phyloP scores from a whole-genome alignment of 192 early-diverging fungal species.

The Umbelopsis sp. region DNA sequence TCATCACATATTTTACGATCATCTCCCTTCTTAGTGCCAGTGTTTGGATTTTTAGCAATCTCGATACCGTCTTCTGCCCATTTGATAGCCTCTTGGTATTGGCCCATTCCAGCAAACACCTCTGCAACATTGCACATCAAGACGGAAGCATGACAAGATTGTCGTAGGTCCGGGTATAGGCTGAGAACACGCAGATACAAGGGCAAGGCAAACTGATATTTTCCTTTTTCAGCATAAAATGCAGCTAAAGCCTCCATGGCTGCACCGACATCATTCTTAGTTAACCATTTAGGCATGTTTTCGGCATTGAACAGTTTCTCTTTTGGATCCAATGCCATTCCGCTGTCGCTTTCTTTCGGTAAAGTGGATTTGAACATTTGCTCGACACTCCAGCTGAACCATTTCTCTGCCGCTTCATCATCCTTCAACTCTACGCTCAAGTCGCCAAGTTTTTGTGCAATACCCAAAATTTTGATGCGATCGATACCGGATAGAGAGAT shows the following conservation, averaged over 20 bases:
- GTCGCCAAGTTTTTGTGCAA: constrained; percentile 62
- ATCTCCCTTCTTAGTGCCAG: constrained; percentile 28
- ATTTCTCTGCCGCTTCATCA: constrained; percentile 56
- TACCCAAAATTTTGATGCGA: constrained; percentile 48
- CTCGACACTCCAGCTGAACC: constrained; percentile 60
- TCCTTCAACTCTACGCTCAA: constrained; percentile 41
- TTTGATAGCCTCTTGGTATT: constrained; percentile 51
- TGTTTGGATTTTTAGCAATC: constrained; percentile 46
- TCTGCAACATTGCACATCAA: constrained; percentile 66
- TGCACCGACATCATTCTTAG: constrained; percentile 53
- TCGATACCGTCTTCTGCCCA: constrained; percentile 60
- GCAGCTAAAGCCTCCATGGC: constrained; percentile 55
- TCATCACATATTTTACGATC: constrained; percentile 52
- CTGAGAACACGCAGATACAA: constrained; percentile 57
- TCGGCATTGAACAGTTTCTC: constrained; percentile 46
- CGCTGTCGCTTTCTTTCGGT: background rate
- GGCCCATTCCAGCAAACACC: constrained; percentile 50
- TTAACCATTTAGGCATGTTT: constrained; percentile 57
- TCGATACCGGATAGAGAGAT: constrained; percentile 37
- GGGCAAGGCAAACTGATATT: constrained; percentile 59
- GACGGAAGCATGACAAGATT: constrained; percentile 54
- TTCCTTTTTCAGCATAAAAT: constrained; percentile 54
- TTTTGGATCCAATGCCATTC: constrained; percentile 29
- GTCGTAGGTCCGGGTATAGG: constrained; percentile 36
- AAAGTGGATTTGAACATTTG: constrained; percentile 46